Conservation (phyloP, 345 rosid species). For the Populus ilicifolia region DNA sequence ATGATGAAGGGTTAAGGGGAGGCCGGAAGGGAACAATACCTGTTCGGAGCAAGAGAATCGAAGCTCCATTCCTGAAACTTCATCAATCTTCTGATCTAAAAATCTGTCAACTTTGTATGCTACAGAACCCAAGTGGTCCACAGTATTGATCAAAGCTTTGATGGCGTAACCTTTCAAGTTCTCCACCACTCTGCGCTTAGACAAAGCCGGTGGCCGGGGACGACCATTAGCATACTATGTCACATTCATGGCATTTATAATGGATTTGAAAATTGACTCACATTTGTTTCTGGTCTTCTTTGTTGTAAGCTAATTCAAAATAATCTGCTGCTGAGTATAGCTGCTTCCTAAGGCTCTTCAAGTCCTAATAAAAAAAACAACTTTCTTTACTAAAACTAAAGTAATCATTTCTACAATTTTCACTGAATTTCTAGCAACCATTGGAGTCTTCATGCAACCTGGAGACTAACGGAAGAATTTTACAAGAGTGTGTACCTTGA, state of each 20-base stretch:
- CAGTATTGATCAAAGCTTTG: slow-evolving; percentile 69
- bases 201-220: neutral
- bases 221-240: neutral
- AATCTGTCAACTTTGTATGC: slow-evolving; percentile 55
- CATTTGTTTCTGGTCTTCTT: slow-evolving; percentile 63
- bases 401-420: neutral
- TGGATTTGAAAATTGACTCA: slow-evolving; percentile 19
- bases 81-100: slow-evolving; percentile 47
- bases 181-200: slow-evolving; percentile 48
- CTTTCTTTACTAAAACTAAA: neutral
- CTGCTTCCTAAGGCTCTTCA: slow-evolving; percentile 69
- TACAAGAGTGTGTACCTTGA: slow-evolving; percentile 43
- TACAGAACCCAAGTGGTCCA: slow-evolving; percentile 88
- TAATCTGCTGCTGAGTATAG: slow-evolving; percentile 82
- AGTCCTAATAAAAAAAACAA: slow-evolving; percentile 44
- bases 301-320: slow-evolving; percentile 58
- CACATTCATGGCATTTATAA: neutral
- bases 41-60: slow-evolving; percentile 56
- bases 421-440: neutral
- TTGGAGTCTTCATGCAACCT: neutral
- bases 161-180: slow-evolving; percentile 64
- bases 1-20: neutral
- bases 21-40: slow-evolving; percentile 30
- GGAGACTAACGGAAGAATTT: neutral
- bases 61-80: slow-evolving; percentile 45